Evolutionary conservation across 768 basidiomycete species (phyloP), one percentile per base, ranked within the genome.

Genomic region (Tricholoma sp.): DNA sequence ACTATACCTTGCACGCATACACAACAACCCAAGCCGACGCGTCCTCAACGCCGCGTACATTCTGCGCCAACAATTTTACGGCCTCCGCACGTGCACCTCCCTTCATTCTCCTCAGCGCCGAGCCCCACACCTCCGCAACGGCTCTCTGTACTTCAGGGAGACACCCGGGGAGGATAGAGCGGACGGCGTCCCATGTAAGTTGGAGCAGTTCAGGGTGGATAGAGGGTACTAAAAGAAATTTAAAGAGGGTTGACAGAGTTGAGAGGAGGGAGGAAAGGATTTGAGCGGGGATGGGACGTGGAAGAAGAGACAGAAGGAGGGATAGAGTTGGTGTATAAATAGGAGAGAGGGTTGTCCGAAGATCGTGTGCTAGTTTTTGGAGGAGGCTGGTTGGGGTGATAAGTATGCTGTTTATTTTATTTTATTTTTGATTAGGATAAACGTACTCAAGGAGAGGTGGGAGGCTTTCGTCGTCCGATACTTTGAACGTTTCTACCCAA

Each of bases 51-150:
- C 73, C 77, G 12, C 72, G 75, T 8, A 81, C 67, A 54, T 79
- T 74, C 31, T 73, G 69, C 1, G 78, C 78, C 65, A 95, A 74
- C 12, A 89, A 56, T 3, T 64, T 61, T 4, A 91, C 76, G 0
- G 85, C 81, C 48, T 76, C 74, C 53, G 80, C 81, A 31, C 88
- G 74, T 7, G 77, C 75, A 11, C 79, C 75, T 1, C 74, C 70
- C 68, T 91, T 90, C 52, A 94, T 71, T 61, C 89, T 79, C 50
- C 94, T 77, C 42, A 96, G 64, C 0, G 88, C 79, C 0, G 82
- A 83, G 0, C 86, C 91, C 95, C 92, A 97, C 3, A 92, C 91
- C 65, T 97, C 93, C 0, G 91, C 88, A 9, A 89, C 79, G 1
- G 88, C 84, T 24, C 88, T 74, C 64, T 89, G 89, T 2, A 91